Base-by-base conservation (phyloP, 768 basidiomycete species). In the Collybia mongolica region DNA sequence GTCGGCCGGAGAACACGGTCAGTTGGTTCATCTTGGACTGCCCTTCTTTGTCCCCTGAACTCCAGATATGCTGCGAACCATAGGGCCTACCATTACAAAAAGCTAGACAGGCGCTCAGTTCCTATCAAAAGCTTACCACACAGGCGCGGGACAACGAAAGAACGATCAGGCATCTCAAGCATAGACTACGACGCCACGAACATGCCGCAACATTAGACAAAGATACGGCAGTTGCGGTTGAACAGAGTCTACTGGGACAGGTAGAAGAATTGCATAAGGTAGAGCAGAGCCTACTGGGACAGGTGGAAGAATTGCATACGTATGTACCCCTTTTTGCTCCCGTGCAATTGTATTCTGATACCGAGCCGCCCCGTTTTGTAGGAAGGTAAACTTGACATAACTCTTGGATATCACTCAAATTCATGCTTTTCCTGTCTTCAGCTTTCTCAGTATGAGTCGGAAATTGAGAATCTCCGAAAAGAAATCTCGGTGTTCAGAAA, bases 1-100 rank as follows among this genome's bases (percentile, higher is more conserved):
- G 54, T n/a, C 74, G 70, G 38, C 52, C 69, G 24, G 64, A 70
- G 0, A 76, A 76, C 44, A 56, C 69, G 51, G 74, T 75, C 41
- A 58, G 70, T 63, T 54, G 62, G 65, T 35, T 48, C 15, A n/a
- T 12, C 39, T 42, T 20, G 23, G 55, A 54, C 17, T 19, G 15
- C 3, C 52, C 28, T 44, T 38, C 23, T 49, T 39, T 39, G 38
- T 22, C 29, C 53, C 44, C 49, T 41, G 45, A 19, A 12, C 28
- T 26, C 28, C 43, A 42, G 14, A 43, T 11, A 38, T 24, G 4
- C 9, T 11, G 28, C 15, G 28, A 29, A 52, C 35, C 22, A 29
- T 51, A 69, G 64, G 47, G 52, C 45, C 12, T 48, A 45, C 49
- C 64, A 23, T 53, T 72, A 44, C 65, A 67, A 49, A 71, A 67